Conservation (phyloP, 1,139 yeast species). For the Blastobotrys proliferans region DNA sequence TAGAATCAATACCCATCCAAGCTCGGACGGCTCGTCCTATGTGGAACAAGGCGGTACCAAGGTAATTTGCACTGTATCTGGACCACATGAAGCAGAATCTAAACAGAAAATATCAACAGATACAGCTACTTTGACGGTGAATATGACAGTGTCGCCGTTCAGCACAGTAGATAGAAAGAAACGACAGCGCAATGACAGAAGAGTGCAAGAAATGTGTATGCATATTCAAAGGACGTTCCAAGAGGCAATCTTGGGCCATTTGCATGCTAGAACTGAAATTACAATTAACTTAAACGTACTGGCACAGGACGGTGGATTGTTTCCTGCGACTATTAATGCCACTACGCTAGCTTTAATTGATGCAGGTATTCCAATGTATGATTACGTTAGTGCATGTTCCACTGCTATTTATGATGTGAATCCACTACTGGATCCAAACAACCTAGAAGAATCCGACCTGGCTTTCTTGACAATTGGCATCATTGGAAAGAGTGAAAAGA, state of each 20-base stretch:
- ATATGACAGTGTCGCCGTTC: slow-evolving; percentile 73
- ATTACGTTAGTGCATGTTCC: slow-evolving; percentile 75
- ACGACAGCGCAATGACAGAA: slow-evolving; percentile 38
- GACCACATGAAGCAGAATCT: slow-evolving; percentile 79
- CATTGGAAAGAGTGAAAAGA: slow-evolving; percentile 75
- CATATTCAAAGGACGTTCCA: slow-evolving; percentile 76
- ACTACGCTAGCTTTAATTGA: slow-evolving; percentile 85
- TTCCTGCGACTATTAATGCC: slow-evolving; percentile 81
- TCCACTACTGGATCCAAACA: slow-evolving; percentile 77
- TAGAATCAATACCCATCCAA: slow-evolving; percentile 80
- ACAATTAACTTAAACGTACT: slow-evolving; percentile 70
- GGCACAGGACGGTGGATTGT: slow-evolving; percentile 85
- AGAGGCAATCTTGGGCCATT: slow-evolving; percentile 67
- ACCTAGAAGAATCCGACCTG: slow-evolving; percentile 79
- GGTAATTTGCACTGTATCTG: slow-evolving; percentile 78
- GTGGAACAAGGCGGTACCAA: slow-evolving; percentile 92
- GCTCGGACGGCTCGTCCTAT: slow-evolving; percentile 88
- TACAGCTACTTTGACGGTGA: slow-evolving; percentile 57
- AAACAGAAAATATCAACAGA: slow-evolving; percentile 41
- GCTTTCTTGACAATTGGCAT: slow-evolving; percentile 79
- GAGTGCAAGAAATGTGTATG: slow-evolving; percentile 72
- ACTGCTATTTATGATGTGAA: slow-evolving; percentile 73
- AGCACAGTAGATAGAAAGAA: slow-evolving; percentile 75
- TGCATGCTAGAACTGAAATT: slow-evolving; percentile 81
- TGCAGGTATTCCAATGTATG: slow-evolving; percentile 94